These are phyloP conservation scores for Lentinus brumalis DNA, from an alignment of 768 basidiomycete genomes.

Conservation along the genomic window DNA sequence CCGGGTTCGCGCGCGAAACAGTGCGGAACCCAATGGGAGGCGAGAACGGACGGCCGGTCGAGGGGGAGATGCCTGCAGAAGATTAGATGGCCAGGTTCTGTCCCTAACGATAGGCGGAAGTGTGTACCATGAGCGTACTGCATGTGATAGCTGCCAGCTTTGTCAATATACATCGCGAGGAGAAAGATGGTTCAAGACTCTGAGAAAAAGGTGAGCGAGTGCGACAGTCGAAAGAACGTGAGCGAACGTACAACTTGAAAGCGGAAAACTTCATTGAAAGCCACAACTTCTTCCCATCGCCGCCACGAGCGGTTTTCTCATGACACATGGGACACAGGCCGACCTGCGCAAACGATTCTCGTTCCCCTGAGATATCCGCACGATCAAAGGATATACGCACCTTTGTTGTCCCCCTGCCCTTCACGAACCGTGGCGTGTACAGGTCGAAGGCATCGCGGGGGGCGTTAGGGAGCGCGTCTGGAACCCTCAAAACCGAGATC, in stretches of 20 bases:
- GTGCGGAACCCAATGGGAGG: conserved; percentile 69
- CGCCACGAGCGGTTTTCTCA: conserved; percentile 61
- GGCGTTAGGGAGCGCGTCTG: conserved; percentile 55
- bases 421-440: conserved; percentile 79
- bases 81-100: not conserved
- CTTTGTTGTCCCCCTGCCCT: conserved; percentile 67
- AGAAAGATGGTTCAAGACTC: not conserved
- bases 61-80: conserved; percentile 65
- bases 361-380: not conserved
- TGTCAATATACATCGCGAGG: not conserved
- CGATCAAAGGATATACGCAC: conserved; percentile 20
- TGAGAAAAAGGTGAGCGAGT: not conserved
- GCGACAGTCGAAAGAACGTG: not conserved
- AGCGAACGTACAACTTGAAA: conserved; percentile 67
- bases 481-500: conserved; percentile 15
- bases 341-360: conserved; percentile 26
- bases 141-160: conserved; percentile 68
- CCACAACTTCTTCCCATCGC: conserved; percentile 67
- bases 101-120: not conserved
- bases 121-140: conserved; percentile 73
- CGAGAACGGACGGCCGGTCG: conserved; percentile 71
- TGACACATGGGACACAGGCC: conserved; percentile 80
- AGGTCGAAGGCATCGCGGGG: conserved; percentile 65
- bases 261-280: conserved; percentile 79
- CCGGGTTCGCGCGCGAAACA: conserved; percentile 44